These are phyloP conservation scores for Bruguiera sexangula DNA, from an alignment of 345 rosid species.

Conservation along the genomic window DNA sequence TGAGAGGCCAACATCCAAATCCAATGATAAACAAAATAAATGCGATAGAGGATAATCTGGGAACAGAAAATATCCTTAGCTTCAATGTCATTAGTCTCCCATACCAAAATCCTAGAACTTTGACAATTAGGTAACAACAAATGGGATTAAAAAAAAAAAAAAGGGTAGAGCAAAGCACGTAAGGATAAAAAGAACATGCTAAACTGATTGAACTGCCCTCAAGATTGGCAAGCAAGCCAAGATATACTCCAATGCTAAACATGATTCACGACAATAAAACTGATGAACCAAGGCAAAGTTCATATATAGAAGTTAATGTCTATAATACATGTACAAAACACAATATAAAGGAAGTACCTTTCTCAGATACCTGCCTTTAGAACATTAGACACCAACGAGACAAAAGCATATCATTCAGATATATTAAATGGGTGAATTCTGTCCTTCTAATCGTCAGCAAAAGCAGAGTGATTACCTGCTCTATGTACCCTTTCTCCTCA, in stretches of 20 bases:
- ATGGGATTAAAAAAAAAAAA: too few relatives aligned
- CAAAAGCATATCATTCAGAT: conserved; percentile 34
- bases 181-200: not conserved
- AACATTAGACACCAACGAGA: conserved; percentile 37
- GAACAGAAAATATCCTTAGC: not conserved
- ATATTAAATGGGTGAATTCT: conserved; percentile 27
- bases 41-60: not conserved
- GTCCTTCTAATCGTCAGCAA: conserved; percentile 24
- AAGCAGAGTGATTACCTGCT: conserved; percentile 28
- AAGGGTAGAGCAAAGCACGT: too few relatives aligned
- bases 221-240: not conserved
- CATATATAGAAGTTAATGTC: conserved; percentile 24
- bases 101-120: not conserved
- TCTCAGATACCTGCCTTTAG: conserved; percentile 41
- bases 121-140: not conserved
- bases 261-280: conserved; percentile 15
- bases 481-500: conserved; percentile 67
- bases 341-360: conserved; percentile 30
- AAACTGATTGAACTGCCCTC: not conserved
- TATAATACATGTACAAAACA: conserved; percentile 55
- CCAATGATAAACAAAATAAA: too few relatives aligned
- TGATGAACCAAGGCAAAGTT: conserved; percentile 8
- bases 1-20: not conserved
- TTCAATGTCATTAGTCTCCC: conserved; percentile 8
- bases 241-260: conserved; percentile 3